These are phyloP conservation scores for Chlamydomonas sp. DNA, from an alignment of 139 green algal genomes.

Conservation along the genomic window DNA sequence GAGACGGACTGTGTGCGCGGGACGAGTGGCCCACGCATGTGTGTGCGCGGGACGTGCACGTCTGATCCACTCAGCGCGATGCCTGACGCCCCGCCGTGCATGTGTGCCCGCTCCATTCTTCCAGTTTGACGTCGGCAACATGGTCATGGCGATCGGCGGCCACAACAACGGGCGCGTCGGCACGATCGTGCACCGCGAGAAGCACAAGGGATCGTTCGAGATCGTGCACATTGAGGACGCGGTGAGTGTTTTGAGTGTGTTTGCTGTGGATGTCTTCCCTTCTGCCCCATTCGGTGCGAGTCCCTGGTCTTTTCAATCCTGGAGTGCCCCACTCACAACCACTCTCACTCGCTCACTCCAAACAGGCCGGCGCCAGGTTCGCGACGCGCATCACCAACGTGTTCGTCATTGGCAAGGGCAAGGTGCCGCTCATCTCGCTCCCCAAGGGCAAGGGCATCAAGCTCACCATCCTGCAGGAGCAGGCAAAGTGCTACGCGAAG, in stretches of 20 bases:
- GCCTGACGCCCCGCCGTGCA: too few relatives aligned
- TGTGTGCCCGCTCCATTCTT: too few relatives aligned
- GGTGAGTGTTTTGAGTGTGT: too few relatives aligned
- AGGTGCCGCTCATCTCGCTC: constrained; percentile 91
- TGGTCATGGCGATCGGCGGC: constrained; percentile 87
- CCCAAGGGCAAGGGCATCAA: constrained; percentile 98
- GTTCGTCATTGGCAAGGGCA: constrained; percentile 96
- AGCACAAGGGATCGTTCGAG: constrained; percentile 88
- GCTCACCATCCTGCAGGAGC: constrained; percentile 95
- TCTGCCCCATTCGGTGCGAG: too few relatives aligned
- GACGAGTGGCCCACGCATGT: too few relatives aligned
- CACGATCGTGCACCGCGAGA: constrained; percentile 87
- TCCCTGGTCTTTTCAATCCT: too few relatives aligned
- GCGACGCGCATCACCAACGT: constrained; percentile 91
- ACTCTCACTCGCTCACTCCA: too few relatives aligned
- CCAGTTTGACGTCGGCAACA: constrained; percentile 95
- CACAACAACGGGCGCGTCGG: constrained; percentile 91
- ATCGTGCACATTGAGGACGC: constrained; percentile 95
- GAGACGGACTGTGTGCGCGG: too few relatives aligned
- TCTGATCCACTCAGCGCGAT: too few relatives aligned
- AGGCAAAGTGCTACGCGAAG: constrained; percentile 81
- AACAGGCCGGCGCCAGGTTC: constrained; percentile 82
- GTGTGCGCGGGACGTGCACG: too few relatives aligned
- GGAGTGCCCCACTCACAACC: too few relatives aligned
- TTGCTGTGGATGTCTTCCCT: too few relatives aligned